Percentiles rank a stretch among this genome's conserved stretches.
phyloP scores from a whole-genome alignment of 352 stramenopile genomes.

The Globisporangium irregulare region DNA sequence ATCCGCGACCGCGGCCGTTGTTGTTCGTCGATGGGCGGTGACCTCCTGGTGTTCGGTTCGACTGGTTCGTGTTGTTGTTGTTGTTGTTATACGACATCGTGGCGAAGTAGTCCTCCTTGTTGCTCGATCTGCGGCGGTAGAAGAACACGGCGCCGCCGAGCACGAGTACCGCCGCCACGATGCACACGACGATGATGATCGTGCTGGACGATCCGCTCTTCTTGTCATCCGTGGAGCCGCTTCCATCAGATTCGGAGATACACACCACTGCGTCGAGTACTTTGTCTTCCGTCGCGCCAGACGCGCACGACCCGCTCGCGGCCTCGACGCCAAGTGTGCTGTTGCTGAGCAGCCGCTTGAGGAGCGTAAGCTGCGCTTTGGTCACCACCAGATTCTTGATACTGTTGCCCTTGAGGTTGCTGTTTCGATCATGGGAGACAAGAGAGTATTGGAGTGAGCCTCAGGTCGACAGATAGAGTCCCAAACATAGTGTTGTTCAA shows the following conservation, averaged over 20 bases:
- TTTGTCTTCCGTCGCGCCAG: conserved; percentile 29
- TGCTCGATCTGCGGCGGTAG: conserved; percentile 39
- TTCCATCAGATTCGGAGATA: conserved; percentile 25
- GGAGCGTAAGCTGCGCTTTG: conserved; percentile 36
- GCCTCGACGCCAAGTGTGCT: conserved; percentile 43
- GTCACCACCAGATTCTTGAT: conserved; percentile 46
- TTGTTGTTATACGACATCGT: conserved; percentile 38
- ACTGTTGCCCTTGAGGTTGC: conserved; percentile 52
- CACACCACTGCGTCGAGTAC: conserved; percentile 59
- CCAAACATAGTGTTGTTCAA: background rate
- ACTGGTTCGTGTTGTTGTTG: conserved; percentile 31
- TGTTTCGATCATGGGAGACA: conserved; percentile 10
- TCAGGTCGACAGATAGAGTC: background rate
- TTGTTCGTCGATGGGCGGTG: conserved; percentile 14
- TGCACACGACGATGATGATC: conserved; percentile 49
- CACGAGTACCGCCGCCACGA: conserved; percentile 51
- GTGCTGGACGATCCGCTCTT: conserved; percentile 24
- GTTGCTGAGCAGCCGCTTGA: conserved; percentile 36
- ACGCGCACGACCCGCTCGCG: conserved; percentile 29
- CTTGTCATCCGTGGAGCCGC: background rate
- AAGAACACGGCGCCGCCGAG: conserved; percentile 40
- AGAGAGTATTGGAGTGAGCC: background rate
- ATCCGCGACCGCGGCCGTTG: conserved; percentile 17
- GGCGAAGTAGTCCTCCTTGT: conserved; percentile 29
- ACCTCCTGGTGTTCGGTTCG: conserved; percentile 9